Conservation (phyloP, 192 early-diverging fungal genomes). For the Allomyces macrogynus region DNA sequence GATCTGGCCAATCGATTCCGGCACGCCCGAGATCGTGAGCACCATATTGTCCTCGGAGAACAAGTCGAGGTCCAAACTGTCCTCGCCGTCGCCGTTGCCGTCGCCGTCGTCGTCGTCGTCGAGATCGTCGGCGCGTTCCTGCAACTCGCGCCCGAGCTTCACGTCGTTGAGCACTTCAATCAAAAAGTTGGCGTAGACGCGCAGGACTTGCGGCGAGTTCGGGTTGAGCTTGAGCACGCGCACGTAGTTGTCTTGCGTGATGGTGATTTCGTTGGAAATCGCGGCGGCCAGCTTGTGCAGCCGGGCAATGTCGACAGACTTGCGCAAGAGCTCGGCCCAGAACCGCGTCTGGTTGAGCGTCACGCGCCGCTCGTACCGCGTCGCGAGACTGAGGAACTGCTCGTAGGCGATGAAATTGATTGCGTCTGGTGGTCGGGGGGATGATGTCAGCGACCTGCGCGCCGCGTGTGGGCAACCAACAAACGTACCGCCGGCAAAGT, state of each 20-base stretch:
- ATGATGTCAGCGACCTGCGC: no score
- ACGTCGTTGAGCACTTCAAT: neutral
- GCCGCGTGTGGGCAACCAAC: no score
- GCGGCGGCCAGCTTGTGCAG: neutral
- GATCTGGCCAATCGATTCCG: neutral
- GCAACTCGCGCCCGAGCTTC: neutral
- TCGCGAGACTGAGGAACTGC: neutral
- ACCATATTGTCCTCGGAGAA: neutral
- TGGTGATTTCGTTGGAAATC: neutral
- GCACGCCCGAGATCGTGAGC: neutral
- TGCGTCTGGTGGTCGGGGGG: neutral
- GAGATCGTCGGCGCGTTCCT: neutral
- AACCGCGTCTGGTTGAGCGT: neutral
- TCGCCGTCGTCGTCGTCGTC: neutral
- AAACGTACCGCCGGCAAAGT: neutral
- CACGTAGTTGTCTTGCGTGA: neutral
- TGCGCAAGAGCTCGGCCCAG: neutral
- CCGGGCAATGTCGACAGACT: neutral
- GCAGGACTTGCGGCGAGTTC: neutral
- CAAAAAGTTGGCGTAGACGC: neutral
- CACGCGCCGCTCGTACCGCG: neutral
- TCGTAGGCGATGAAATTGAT: neutral
- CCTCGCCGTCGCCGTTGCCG: neutral
- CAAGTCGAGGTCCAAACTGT: neutral
- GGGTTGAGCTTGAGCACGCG: neutral